phyloP scores from a whole-genome alignment of 495 filamentous ascomycete genomes.

The Hyaloscypha finlandica region DNA sequence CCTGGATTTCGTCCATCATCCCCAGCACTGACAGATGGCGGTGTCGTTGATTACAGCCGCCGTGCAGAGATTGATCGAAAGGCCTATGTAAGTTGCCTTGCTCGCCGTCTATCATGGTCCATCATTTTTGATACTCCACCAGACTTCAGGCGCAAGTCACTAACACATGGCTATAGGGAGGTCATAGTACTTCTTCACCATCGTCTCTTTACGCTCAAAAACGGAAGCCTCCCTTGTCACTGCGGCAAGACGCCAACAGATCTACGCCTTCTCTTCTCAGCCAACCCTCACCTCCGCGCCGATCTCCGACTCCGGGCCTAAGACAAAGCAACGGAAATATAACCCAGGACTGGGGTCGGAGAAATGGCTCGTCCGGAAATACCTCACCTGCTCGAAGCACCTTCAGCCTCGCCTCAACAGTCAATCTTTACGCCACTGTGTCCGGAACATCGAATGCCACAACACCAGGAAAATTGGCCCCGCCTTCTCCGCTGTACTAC shows the following conservation, averaged over 20 bases:
- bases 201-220: conserved; percentile 38
- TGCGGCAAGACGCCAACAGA: conserved; percentile 39
- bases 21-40: conserved; percentile 57
- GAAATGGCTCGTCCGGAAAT: conserved; percentile 19
- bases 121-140: background rate
- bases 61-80: conserved; percentile 51
- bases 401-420: conserved; percentile 29
- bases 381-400: conserved; percentile 32
- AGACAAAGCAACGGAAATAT: conserved; percentile 14
- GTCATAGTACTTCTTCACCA: conserved; percentile 45
- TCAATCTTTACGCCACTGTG: conserved; percentile 16
- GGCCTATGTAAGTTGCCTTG: conserved; percentile 40
- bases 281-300: conserved; percentile 32
- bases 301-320: conserved; percentile 27
- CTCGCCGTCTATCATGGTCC: background rate
- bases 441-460: conserved; percentile 21
- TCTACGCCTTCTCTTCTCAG: conserved; percentile 39
- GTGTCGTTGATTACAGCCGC: conserved; percentile 48
- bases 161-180: conserved; percentile 37
- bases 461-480: conserved; percentile 23
- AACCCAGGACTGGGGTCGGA: conserved; percentile 16
- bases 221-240: conserved; percentile 36
- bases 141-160: background rate
- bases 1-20: conserved; percentile 65
- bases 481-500: conserved; percentile 45